phyloP scores from a whole-genome alignment of 2,329 filamentous ascomycete species.

The Sordariomycetes sp. region DNA sequence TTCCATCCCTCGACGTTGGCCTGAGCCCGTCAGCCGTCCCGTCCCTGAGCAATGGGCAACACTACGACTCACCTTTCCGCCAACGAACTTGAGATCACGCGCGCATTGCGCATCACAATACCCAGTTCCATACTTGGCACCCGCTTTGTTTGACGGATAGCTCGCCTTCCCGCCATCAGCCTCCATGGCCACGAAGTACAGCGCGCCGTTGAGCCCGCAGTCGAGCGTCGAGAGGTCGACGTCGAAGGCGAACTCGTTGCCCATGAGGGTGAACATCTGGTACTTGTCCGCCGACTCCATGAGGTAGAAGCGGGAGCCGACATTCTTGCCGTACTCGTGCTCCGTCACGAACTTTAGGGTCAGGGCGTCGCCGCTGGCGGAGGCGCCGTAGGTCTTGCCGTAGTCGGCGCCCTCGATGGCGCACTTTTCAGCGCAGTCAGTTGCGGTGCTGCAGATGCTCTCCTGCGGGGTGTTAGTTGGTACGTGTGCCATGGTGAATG shows the following conservation, averaged over 20 bases:
- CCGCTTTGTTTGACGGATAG: conserved; percentile 27
- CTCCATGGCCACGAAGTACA: conserved; percentile 46
- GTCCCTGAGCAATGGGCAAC: background rate
- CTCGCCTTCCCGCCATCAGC: conserved; percentile 32
- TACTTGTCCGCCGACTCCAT: conserved; percentile 41
- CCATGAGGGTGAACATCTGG: conserved; percentile 44
- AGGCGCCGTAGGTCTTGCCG: conserved; percentile 29
- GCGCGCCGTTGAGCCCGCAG: conserved; percentile 53
- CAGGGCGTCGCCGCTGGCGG: conserved; percentile 29
- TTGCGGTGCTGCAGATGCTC: conserved; percentile 20
- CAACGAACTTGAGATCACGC: conserved; percentile 34
- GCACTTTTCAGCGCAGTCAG: conserved; percentile 28
- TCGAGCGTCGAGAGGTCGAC: conserved; percentile 49
- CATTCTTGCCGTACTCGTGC: conserved; percentile 24
- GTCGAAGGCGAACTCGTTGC: conserved; percentile 53
- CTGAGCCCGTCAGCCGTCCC: conserved; percentile 1
- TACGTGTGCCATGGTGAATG: too few species aligned
- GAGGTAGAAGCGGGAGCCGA: conserved; percentile 41
- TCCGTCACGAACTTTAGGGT: conserved; percentile 38
- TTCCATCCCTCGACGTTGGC: conserved; percentile 28
- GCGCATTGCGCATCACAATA: conserved; percentile 36
- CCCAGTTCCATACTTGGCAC: conserved; percentile 39
- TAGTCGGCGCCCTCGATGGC: conserved; percentile 32
- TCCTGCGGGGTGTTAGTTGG: conserved; percentile 5
- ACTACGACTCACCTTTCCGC: conserved; percentile 16